Conservation (phyloP, 345 rosid species). For the Dipteronia dyeriana region DNA sequence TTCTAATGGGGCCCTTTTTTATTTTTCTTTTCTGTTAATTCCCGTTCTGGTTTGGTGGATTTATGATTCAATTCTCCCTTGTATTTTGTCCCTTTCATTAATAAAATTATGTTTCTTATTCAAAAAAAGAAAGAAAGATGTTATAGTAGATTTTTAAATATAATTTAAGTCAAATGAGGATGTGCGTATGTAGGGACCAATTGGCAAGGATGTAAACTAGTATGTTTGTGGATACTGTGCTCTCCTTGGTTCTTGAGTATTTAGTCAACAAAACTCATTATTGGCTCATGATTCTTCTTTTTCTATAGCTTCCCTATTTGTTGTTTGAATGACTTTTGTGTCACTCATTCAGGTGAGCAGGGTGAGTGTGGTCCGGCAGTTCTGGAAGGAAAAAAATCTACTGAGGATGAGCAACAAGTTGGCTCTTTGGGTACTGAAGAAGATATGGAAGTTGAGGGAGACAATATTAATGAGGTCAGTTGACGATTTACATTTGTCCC, state of each 20-base stretch:
- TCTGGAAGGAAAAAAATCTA: constrained; percentile 40
- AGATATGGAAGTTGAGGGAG: constrained; percentile 42
- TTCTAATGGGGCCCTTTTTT: too few relatives aligned
- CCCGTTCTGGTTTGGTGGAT: not conserved
- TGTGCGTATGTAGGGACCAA: not conserved
- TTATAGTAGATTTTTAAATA: not conserved
- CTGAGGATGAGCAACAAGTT: constrained; percentile 38
- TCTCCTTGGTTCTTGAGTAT: not conserved
- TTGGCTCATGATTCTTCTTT: not conserved
- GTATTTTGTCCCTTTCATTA: not conserved
- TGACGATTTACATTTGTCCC: not conserved
- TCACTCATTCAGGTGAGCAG: constrained; percentile 38
- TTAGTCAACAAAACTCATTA: not conserved
- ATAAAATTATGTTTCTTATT: not conserved
- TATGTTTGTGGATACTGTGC: not conserved
- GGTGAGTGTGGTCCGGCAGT: constrained; percentile 29
- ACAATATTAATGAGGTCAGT: constrained; percentile 51
- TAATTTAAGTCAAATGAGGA: not conserved
- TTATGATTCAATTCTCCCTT: not conserved
- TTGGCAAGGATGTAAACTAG: not conserved
- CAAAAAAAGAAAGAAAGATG: not conserved
- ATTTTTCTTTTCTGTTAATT: not conserved
- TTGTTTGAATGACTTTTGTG: constrained; percentile 26
- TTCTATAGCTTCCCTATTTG: constrained; percentile 19
- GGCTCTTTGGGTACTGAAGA: constrained; percentile 51